These are phyloP conservation scores for Mycena sanguinolenta DNA, from an alignment of 768 basidiomycete species.

Conservation along the genomic window DNA sequence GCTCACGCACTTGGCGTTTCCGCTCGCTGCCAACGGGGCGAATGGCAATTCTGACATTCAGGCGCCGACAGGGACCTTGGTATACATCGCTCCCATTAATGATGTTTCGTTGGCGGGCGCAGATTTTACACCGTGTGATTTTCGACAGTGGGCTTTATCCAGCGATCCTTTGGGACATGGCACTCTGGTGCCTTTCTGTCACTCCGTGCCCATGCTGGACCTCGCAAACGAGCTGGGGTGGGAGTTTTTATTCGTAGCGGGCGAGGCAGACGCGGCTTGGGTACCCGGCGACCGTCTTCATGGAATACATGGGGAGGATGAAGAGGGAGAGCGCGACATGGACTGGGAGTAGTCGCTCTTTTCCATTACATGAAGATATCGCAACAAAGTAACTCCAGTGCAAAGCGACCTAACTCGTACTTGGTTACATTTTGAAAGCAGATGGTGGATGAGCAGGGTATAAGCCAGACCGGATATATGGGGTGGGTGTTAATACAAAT, in stretches of 20 bases:
- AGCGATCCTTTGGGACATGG: conserved; percentile 41
- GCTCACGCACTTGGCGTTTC: conserved; percentile 51
- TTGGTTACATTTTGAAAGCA: no score
- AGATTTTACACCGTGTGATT: conserved; percentile 16
- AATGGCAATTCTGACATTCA: neutral
- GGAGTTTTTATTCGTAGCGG: conserved; percentile 42
- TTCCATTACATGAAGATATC: neutral
- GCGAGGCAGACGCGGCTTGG: conserved; percentile 35
- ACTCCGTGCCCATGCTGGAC: neutral
- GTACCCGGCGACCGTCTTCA: conserved; percentile 11
- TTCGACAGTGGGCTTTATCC: conserved; percentile 42
- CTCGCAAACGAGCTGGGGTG: conserved; percentile 28
- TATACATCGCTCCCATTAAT: conserved; percentile 8
- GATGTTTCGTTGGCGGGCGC: neutral
- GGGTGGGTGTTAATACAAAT: conserved; percentile 15
- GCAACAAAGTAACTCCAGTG: neutral
- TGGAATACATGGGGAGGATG: neutral
- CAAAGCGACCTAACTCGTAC: no score
- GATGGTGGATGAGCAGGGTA: conserved; percentile 20
- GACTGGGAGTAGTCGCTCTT: conserved; percentile 4
- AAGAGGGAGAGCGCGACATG: conserved; percentile 1
- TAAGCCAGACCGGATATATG: conserved; percentile 34
- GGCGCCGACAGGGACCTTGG: conserved; percentile 20
- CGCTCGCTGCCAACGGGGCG: conserved; percentile 14
- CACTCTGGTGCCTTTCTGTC: conserved; percentile 31